A percentile compares a stretch with the other conserved stretches of the same genome.
These are phyloP conservation scores for Irpex sp. DNA, from an alignment of 1,284 basidiomycete genomes.

Conservation along the genomic window DNA sequence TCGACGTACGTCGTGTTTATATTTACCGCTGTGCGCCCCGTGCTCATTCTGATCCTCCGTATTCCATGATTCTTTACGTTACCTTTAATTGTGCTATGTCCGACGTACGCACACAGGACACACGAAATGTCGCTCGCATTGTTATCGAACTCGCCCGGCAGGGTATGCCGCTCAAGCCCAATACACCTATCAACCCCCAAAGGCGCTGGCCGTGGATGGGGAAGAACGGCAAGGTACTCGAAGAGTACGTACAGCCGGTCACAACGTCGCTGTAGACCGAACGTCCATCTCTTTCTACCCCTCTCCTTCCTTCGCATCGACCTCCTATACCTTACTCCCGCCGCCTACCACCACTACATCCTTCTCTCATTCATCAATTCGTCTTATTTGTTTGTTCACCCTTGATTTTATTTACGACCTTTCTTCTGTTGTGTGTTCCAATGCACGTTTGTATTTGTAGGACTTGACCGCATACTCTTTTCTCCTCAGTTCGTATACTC, in stretches of 20 bases:
- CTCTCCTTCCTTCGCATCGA: not conserved
- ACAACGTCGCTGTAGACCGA: constrained; percentile 3
- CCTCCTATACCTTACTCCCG: not conserved
- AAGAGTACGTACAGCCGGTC: constrained; percentile 34
- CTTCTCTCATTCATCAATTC: not conserved
- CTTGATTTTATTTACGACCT: not conserved
- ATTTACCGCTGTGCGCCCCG: not conserved
- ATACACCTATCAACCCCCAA: constrained; percentile 64
- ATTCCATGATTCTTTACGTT: not conserved
- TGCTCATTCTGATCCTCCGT: not conserved
- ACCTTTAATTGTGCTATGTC: constrained; percentile 3
- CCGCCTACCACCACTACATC: not conserved
- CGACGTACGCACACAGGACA: constrained; percentile 52
- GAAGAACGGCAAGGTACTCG: constrained; percentile 59
- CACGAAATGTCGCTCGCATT: constrained; percentile 81
- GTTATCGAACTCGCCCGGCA: constrained; percentile 69
- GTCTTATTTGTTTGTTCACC: not conserved
- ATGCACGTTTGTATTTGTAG: not conserved
- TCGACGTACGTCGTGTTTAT: constrained; percentile 63
- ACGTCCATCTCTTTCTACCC: not conserved
- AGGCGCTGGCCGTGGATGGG: constrained; percentile 85
- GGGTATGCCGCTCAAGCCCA: constrained; percentile 67
- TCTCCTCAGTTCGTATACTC: too few species aligned
- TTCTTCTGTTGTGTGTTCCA: not conserved
- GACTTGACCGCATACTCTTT: too few species aligned